Conservation (phyloP, 345 rosid species). For the Diplotaxis tenuifolia region DNA sequence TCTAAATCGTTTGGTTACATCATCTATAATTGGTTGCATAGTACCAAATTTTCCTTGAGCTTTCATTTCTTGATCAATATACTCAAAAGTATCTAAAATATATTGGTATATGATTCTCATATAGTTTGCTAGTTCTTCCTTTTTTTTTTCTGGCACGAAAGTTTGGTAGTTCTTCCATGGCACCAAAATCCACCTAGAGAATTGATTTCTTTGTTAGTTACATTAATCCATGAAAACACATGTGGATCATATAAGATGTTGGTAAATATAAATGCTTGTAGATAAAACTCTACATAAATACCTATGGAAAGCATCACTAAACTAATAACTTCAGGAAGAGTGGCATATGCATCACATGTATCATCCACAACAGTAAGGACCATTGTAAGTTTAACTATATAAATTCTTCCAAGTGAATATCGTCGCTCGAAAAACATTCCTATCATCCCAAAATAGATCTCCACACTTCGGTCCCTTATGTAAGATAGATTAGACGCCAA, state of each 20-base stretch:
- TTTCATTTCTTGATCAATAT: constrained; percentile 9
- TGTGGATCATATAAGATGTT: neutral
- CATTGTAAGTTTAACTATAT: neutral
- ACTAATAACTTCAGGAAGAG: constrained; percentile 3
- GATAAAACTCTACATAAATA: neutral
- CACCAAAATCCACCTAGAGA: neutral
- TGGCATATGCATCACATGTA: constrained; percentile 14
- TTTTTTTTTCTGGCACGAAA: too few relatives aligned
- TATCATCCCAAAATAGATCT: neutral
- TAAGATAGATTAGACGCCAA: neutral
- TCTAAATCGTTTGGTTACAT: neutral
- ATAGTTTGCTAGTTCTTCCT: neutral
- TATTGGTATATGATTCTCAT: neutral
- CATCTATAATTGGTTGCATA: neutral
- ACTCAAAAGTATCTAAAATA: neutral
- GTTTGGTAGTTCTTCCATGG: too few relatives aligned
- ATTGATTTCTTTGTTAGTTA: neutral
- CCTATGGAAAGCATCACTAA: constrained; percentile 1
- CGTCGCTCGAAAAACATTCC: constrained; percentile 9
- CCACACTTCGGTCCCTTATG: neutral
- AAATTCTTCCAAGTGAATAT: neutral
- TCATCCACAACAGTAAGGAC: neutral
- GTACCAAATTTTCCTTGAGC: neutral
- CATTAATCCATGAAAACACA: neutral
- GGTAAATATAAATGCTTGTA: too few relatives aligned